A percentile compares a stretch with the other conserved stretches of the same genome.
Conservation (phyloP, 257 asterid species). For the Ajuga chamaepitys region DNA sequence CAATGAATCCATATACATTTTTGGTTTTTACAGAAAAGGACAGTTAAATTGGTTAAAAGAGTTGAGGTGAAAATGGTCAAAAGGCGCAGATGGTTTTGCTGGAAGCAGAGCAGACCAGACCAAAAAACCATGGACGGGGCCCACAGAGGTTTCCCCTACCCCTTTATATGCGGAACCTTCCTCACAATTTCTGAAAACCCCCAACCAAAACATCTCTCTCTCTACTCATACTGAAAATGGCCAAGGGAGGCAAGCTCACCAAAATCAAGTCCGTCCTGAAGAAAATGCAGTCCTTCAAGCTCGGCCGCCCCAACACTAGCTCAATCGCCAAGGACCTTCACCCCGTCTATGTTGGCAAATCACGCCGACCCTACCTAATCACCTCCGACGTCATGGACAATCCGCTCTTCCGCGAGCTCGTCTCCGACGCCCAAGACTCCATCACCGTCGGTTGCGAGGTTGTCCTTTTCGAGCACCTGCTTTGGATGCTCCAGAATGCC, state of each 20-base stretch:
- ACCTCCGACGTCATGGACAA: slow-evolving; percentile 69
- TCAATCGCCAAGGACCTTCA: slow-evolving; percentile 41
- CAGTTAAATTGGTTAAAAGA: neutral
- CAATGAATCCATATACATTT: no score
- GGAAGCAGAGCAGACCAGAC: slow-evolving; percentile 13
- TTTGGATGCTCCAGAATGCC: slow-evolving; percentile 45
- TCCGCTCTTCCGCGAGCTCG: slow-evolving; percentile 85
- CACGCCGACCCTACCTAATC: slow-evolving; percentile 74
- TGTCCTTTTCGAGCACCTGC: slow-evolving; percentile 82
- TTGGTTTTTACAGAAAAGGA: neutral
- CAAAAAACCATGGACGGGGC: slow-evolving; percentile 17
- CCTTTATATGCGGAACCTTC: slow-evolving; percentile 27
- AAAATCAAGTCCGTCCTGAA: slow-evolving; percentile 79
- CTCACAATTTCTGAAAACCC: slow-evolving; percentile 22
- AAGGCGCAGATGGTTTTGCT: slow-evolving; percentile 17
- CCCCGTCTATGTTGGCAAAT: slow-evolving; percentile 85
- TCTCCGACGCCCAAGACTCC: slow-evolving; percentile 23
- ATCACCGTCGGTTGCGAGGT: slow-evolving; percentile 76
- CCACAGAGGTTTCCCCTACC: slow-evolving; percentile 7
- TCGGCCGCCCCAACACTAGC: slow-evolving; percentile 38
- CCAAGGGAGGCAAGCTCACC: slow-evolving; percentile 79
- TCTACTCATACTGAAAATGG: slow-evolving; percentile 36
- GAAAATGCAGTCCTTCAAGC: slow-evolving; percentile 93
- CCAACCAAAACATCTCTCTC: neutral
- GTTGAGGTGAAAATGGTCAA: neutral